Percentiles rank a stretch among this genome's conserved stretches.
Conservation (phyloP, 2,329 filamentous ascomycete species). For the Aspergillus aculeatus region DNA sequence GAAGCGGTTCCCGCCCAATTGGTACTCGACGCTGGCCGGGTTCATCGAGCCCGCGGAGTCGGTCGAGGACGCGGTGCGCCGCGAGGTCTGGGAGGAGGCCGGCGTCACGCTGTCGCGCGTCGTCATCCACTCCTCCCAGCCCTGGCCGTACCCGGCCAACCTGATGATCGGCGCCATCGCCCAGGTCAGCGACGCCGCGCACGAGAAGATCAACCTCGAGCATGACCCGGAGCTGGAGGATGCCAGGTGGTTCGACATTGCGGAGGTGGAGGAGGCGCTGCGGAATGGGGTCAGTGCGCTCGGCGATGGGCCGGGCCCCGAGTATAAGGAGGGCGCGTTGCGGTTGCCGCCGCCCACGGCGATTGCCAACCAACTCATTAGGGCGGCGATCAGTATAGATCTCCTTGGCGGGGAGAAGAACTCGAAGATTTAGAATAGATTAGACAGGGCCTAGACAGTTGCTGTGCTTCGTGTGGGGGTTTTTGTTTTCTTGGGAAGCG, state of each 20-base stretch:
- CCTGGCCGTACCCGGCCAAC: conserved; percentile 83
- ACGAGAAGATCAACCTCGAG: conserved; percentile 76
- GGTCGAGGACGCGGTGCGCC: conserved; percentile 77
- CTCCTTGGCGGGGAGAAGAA: conserved; percentile 63
- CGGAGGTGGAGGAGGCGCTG: conserved; percentile 76
- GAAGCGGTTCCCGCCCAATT: conserved; percentile 76
- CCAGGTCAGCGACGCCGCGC: conserved; percentile 71
- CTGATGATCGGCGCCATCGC: conserved; percentile 86
- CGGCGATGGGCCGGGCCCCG: conserved; percentile 62
- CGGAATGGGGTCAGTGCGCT: conserved; percentile 64
- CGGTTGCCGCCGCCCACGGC: conserved; percentile 81
- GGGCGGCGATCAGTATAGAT: conserved; percentile 69
- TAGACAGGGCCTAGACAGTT: neutral
- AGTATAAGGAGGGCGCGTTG: conserved; percentile 73
- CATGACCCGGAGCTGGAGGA: conserved; percentile 90
- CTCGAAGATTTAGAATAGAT: conserved; percentile 39
- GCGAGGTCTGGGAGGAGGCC: conserved; percentile 84
- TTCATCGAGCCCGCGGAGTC: conserved; percentile 85
- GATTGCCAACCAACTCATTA: conserved; percentile 87
- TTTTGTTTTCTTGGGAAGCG: neutral
- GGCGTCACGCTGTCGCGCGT: conserved; percentile 75
- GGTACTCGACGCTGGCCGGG: conserved; percentile 86
- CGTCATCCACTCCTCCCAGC: conserved; percentile 78
- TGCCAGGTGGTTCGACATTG: conserved; percentile 82
- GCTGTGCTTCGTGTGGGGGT: neutral